Base-by-base conservation (phyloP, 441 rosid genomes). In the Corymbia calophylla region DNA sequence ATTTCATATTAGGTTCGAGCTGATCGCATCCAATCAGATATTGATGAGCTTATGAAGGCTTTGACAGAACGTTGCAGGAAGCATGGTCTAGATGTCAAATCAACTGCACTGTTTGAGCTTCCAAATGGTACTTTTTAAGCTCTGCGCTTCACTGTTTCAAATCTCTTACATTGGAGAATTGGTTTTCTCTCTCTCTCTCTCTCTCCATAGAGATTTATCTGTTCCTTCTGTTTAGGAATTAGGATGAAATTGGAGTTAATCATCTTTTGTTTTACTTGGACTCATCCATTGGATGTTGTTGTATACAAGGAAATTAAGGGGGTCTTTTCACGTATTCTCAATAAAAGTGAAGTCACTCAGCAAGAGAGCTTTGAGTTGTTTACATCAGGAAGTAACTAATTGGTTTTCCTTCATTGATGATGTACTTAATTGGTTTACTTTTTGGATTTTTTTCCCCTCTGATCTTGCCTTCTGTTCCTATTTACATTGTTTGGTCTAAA, bases 21-120 rank as follows among this genome's bases (percentile, higher is more conserved):
- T 91, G 99, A 98, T 92, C 96, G 98, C 87, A 95, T 96, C 92
- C 99, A 98, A 90, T 97, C 99, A 89, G 97, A 98, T 93, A 94
- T 98, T 84, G 99, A 96, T 93, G 99, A 96, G 93, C 93, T 98
- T 90, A 88, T 95, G 94, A 97, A 94, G 94, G 98, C 94, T 90
- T 91, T 98, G 84, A 93, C 93, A 56, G 98, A 96, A 88, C 96
- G 97, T 87, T 95, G 96, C 95, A 95, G 95, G 95, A 98, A 95
- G 94, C 98, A 95, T 90, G 97, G 97, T 93, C 17, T 95, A 88
- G 99, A 95, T 91, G 92, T 97, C 87, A 96, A 96, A 89, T 94
- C 99, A 66, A 89, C 93, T 89, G 97, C 99, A 58, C 92, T 95
- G 89, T 96, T 98, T 92, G 98, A 95, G 93, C 98, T 98, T 93